Percentiles rank a stretch among this genome's conserved stretches.
These are phyloP conservation scores for Physaria fendleri DNA, from an alignment of 345 rosid genomes.

Conservation along the genomic window DNA sequence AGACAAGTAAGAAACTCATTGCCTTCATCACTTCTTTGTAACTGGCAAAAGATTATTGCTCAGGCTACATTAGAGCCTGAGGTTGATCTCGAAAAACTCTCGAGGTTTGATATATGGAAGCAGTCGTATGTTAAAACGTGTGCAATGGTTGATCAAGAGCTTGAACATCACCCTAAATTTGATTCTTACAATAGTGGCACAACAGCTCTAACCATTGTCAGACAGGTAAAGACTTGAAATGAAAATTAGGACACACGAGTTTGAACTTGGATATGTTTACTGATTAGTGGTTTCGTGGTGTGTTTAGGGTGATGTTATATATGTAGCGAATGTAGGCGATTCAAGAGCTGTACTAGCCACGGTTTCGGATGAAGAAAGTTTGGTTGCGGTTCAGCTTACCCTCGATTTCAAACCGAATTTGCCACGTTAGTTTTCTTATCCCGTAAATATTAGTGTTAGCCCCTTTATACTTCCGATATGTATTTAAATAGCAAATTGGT, in stretches of 20 bases:
- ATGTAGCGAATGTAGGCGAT: conserved; percentile 82
- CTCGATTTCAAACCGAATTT: conserved; percentile 83
- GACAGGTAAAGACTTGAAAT: conserved; percentile 51
- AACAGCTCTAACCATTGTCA: conserved; percentile 73
- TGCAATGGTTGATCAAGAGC: conserved; percentile 72
- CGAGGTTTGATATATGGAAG: conserved; percentile 65
- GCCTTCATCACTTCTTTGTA: conserved; percentile 64
- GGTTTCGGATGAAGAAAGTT: conserved; percentile 63
- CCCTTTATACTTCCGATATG: too few species aligned
- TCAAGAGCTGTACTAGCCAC: conserved; percentile 93
- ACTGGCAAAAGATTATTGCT: conserved; percentile 84
- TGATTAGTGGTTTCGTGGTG: conserved; percentile 12
- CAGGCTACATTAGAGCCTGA: conserved; percentile 48
- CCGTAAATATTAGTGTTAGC: too few species aligned
- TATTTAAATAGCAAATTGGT: too few species aligned
- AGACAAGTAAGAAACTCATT: conserved; percentile 72
- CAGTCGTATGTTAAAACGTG: conserved; percentile 75
- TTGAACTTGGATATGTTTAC: background rate
- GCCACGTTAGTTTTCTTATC: conserved; percentile 92
- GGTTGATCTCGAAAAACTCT: conserved; percentile 28
- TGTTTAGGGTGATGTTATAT: conserved; percentile 60
- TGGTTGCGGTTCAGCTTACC: conserved; percentile 78
- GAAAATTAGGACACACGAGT: too few species aligned
- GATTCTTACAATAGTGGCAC: conserved; percentile 86
- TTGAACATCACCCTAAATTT: conserved; percentile 56